Percentiles rank a stretch among this genome's conserved stretches.
Evolutionary conservation across 2,329 filamentous ascomycete genomes (phyloP).

Genomic region (Ophiostoma populinum): DNA sequence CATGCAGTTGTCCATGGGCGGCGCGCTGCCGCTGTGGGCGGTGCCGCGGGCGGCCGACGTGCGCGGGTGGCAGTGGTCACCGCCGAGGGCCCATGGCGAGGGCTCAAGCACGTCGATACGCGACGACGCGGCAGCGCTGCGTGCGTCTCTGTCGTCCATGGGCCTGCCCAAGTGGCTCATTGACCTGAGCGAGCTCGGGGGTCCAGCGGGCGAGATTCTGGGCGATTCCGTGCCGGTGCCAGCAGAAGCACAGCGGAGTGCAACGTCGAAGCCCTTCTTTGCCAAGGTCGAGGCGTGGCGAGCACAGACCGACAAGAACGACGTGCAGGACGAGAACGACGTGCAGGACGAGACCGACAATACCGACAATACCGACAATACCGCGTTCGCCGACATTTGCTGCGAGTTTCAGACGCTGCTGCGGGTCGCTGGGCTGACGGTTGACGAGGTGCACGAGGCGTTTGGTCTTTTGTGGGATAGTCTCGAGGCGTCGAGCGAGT

Average conservation of each 20-base stretch:
- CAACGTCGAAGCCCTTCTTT: conserved; percentile 4
- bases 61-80: conserved; percentile 33
- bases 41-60: conserved; percentile 26
- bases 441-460: conserved; percentile 5
- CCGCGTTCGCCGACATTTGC: conserved; percentile 5
- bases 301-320: background rate
- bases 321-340: background rate
- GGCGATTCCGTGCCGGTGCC: background rate
- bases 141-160: background rate
- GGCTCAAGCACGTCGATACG: too few species aligned
- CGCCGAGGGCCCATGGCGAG: conserved; percentile 20
- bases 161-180: conserved; percentile 9
- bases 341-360: background rate
- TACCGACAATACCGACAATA: background rate
- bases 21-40: conserved; percentile 24
- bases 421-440: conserved; percentile 6
- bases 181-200: background rate
- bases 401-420: conserved; percentile 8
- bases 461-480: conserved; percentile 5
- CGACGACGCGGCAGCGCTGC: conserved; percentile 9
- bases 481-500: background rate
- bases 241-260: background rate
- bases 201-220: background rate
- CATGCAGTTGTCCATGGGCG: conserved; percentile 18
- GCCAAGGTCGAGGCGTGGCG: conserved; percentile 6